Conservation (phyloP, 2,329 filamentous ascomycete genomes). For the Aspergillus tamarii region DNA sequence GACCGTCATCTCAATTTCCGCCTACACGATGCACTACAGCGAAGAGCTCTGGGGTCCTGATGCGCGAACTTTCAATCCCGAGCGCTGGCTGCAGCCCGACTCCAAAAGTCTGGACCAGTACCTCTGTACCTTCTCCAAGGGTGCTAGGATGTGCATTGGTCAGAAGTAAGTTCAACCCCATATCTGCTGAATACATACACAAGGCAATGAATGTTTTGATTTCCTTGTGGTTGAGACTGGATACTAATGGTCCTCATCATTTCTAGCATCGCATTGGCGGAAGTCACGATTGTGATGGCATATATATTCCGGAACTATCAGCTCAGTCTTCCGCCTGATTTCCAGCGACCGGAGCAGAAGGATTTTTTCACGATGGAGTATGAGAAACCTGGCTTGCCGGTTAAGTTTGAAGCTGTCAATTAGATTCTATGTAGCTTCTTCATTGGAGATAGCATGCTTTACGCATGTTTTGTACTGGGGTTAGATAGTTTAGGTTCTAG, state of each 20-base stretch:
- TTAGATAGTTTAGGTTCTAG: neutral
- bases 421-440: neutral
- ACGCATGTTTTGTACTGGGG: neutral
- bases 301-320: neutral
- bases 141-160: neutral
- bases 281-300: neutral
- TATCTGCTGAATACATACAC: no score
- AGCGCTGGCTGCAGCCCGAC: slow-evolving; percentile 7
- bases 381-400: neutral
- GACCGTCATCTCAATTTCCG: slow-evolving; percentile 11
- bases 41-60: slow-evolving; percentile 12
- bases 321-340: neutral
- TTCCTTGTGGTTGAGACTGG: neutral
- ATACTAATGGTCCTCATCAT: neutral
- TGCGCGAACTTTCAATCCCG: slow-evolving; percentile 8
- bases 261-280: neutral
- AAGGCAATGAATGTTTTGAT: fast-evolving
- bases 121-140: neutral
- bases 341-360: neutral
- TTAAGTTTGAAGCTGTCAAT: neutral
- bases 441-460: neutral
- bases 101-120: slow-evolving; percentile 6
- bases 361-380: neutral
- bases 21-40: slow-evolving; percentile 11
- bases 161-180: neutral